Evolutionary conservation across 2,329 filamentous ascomycete genomes (phyloP).

Genomic region (Monilinia laxa): DNA sequence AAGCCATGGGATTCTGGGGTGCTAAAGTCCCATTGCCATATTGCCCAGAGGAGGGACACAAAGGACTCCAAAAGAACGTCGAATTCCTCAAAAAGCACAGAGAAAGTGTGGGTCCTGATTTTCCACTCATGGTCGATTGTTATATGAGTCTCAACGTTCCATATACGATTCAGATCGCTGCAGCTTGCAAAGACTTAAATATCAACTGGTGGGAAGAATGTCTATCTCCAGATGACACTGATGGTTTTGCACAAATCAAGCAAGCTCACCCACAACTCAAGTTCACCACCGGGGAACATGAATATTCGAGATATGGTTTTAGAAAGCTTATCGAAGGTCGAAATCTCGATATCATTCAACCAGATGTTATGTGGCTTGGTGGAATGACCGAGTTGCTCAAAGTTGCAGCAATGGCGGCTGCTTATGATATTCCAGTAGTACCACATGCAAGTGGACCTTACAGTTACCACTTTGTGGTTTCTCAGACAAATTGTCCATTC

Average conservation of each 20-base stretch:
- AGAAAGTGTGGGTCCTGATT: constrained; percentile 82
- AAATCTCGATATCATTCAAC: constrained; percentile 91
- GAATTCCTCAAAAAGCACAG: constrained; percentile 85
- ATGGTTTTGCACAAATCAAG: constrained; percentile 88
- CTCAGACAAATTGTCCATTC: constrained; percentile 89
- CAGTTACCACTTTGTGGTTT: constrained; percentile 94
- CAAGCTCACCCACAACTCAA: constrained; percentile 84
- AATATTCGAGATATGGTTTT: constrained; percentile 93
- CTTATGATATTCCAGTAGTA: constrained; percentile 91
- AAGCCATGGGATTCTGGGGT: constrained; percentile 84
- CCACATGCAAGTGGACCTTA: constrained; percentile 94
- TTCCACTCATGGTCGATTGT: constrained; percentile 92
- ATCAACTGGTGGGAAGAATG: constrained; percentile 99
- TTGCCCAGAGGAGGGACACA: constrained; percentile 81
- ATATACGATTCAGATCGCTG: constrained; percentile 89
- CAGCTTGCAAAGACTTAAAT: constrained; percentile 76
- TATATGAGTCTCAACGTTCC: constrained; percentile 94
- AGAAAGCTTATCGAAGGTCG: constrained; percentile 89
- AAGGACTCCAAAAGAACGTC: constrained; percentile 81
- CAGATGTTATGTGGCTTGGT: constrained; percentile 96
- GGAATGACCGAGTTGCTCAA: constrained; percentile 90
- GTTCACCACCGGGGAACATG: constrained; percentile 95
- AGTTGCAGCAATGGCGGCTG: constrained; percentile 82
- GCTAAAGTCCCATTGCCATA: constrained; percentile 89
- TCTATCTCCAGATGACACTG: constrained; percentile 84